Evolutionary conservation across 1,139 yeast genomes (phyloP).

Genomic region (Kodamaea derodonti): DNA sequence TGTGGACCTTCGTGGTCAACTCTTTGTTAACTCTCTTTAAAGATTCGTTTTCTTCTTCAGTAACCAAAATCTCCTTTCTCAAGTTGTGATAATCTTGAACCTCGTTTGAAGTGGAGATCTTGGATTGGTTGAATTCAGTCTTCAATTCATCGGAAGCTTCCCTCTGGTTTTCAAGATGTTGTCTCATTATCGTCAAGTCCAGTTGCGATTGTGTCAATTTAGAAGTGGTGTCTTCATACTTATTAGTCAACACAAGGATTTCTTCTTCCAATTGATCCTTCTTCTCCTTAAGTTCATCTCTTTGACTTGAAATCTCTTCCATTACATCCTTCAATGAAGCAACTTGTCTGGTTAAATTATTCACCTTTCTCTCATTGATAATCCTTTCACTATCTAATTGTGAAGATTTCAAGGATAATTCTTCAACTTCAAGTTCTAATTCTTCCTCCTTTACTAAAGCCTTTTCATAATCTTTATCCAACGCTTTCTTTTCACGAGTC

Average conservation of each 20-base stretch:
- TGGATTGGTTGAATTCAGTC: slow-evolving; percentile 35
- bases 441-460: slow-evolving; percentile 50
- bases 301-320: slow-evolving; percentile 45
- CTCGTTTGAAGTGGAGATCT: slow-evolving; percentile 27
- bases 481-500: slow-evolving; percentile 40
- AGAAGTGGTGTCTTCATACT: slow-evolving; percentile 41
- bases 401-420: slow-evolving; percentile 46
- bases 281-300: slow-evolving; percentile 46
- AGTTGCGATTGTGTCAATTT: slow-evolving; percentile 30
- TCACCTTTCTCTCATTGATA: slow-evolving; percentile 44
- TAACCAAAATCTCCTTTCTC: slow-evolving; percentile 36
- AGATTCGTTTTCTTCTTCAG: slow-evolving; percentile 42
- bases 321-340: slow-evolving; percentile 49
- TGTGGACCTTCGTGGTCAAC: slow-evolving; percentile 28
- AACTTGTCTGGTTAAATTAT: slow-evolving; percentile 48
- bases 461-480: slow-evolving; percentile 51
- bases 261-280: slow-evolving; percentile 47
- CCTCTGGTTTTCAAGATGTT: slow-evolving; percentile 35
- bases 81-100: slow-evolving; percentile 35
- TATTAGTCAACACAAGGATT: slow-evolving; percentile 39
- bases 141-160: slow-evolving; percentile 30
- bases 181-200: slow-evolving; percentile 30
- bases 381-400: slow-evolving; percentile 42
- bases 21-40: slow-evolving; percentile 35
- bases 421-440: slow-evolving; percentile 40